Evolutionary conservation across 176 grass and related monocot genomes (phyloP), one percentile per base, ranked within the genome.

Genomic region (Zoysia pacifica): DNA sequence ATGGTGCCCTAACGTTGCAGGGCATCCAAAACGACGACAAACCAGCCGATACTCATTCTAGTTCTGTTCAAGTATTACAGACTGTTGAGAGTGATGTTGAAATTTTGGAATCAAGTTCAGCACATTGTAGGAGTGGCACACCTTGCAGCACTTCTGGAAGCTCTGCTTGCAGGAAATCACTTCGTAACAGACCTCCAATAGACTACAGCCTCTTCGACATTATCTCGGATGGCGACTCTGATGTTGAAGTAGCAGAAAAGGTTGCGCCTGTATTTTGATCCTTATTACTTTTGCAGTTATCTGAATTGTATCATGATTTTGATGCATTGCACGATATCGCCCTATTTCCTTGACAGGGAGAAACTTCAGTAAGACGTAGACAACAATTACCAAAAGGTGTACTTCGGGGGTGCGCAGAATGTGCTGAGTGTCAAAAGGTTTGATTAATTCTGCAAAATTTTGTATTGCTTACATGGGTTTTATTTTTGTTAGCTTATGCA

Each of bases 311-410:
- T 51, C 43, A 45, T 68, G 60, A 71, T 87, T 48, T 63, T 82
- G 62, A 86, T 37, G 47, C 7, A 9, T 88, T 48, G 48, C 70
- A 48, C 38, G 68, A 52, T 62, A 62, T 70, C 11, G 3, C 28
- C 71, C 20, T 43, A 40, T 81, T 88, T 16, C 11, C 35, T 73
- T 47, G 58, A 83, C 81, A 97, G 94, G 79, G 74, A 80, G 19
- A 51, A 55, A 86, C 69, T 87, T 80, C 75, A 67, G 70, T 9
- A n/a, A 56, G 55, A 67, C 81, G 75, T 51, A 71, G 58, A 19
- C 82, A 89, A 8, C 82, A 76, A 11, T 82, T 97, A 74, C 94
- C 94, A 9, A 94, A 92, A 92, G 91, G 94, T 74, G 91, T 97
- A 75, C 67, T 94, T 84, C 91, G 87, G 71, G 94, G 94, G 82